Evolutionary conservation across 495 filamentous ascomycete genomes (phyloP), one percentile per base, ranked within the genome.

Genomic region (Glonium stellatum): DNA sequence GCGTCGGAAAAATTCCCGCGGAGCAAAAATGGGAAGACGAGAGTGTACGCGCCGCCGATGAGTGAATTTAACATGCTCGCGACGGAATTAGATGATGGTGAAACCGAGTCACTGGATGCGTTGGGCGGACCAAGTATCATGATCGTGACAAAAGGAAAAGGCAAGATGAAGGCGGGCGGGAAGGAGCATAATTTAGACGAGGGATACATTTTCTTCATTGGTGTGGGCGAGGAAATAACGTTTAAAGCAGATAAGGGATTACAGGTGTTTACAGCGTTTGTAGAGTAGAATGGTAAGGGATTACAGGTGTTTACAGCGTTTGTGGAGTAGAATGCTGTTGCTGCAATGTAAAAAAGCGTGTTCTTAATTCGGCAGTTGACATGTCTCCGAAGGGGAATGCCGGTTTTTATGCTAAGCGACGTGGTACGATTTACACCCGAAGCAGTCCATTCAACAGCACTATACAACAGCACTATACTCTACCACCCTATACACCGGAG

Each of bases 171-270:
- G 47, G 80, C 79, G 3, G 77, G 80, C 34, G 80, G 77, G 11
- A 74, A 78, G 69, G 70, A 70, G 18, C 69, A 82, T 44, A 73
- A 83, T 27, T 58, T 89, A 34, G 77, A 77, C 12, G 81, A 86
- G 70, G 88, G 89, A 0, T 80, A 71, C 63, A 82, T 89, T 9
- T 90, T 77, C 63, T 90, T 88, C 70, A 75, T 90, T 5, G 87
- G 84, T 10, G 78, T 80, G 19, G 84, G 82, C 1, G 73, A 82
- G 54, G 71, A 77, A 59, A 54, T 84, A 37, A 71, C 77, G 35
- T 79, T 80, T 59, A 67, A 70, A 48, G 76, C 78, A 3, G 69
- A 77, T 27, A 67, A 71, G 42, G 82, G 76, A 0, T 60, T 87
- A 74, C 76, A 82, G 53, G 68, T 82, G 21, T 67, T 57, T 44